Base-by-base conservation (phyloP, 495 filamentous ascomycete species). In the Penicillium fimorum region DNA sequence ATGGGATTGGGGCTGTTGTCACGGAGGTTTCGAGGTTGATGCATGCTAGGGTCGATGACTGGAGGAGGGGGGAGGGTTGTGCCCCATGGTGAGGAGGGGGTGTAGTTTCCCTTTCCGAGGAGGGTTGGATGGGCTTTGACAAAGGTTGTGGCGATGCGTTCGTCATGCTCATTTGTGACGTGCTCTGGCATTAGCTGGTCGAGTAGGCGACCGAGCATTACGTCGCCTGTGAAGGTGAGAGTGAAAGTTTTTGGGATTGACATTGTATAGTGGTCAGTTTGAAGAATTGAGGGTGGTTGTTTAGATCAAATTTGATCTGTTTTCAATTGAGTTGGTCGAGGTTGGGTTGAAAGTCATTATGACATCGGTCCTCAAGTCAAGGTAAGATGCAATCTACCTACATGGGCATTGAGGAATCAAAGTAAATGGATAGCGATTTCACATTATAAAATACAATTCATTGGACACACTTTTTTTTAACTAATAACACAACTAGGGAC, bases 1-100 rank as follows among this genome's bases (percentile, higher is more conserved):
- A 78, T 15, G 65, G 66, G 0, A 32, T 48, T 13, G 42, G 27
- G 32, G 61, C 54, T 1, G 65, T 71, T 22, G 75, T 78, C 8
- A 59, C 70, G 11, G 75, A 47, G 9, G 75, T 78, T 55, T 78
- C 75, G 51, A 78, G 74, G 51, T 77, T 78, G 60, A 78, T 72
- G 29, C 76, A 46, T 42, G 61, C 67, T 17, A 78, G 61, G 43
- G 74, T 61, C 10, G 67, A 61, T 3, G 47, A 30, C 4, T 55
- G 61, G 47, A 76, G 63, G 13, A 77, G 58, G 3, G 3, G 65
- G 62, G 5, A 78, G 62, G 8, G 66, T 57, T 24, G 64, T 64
- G 52, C 68, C 70, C 72, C 72, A 77, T 18, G 75, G 75, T 8
- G 68, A 62, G 12, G 44, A 41, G 17, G 29, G 50, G 11, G 60